Evolutionary conservation across 176 grass and related monocot genomes (phyloP).

Genomic region (Poa pratensis): DNA sequence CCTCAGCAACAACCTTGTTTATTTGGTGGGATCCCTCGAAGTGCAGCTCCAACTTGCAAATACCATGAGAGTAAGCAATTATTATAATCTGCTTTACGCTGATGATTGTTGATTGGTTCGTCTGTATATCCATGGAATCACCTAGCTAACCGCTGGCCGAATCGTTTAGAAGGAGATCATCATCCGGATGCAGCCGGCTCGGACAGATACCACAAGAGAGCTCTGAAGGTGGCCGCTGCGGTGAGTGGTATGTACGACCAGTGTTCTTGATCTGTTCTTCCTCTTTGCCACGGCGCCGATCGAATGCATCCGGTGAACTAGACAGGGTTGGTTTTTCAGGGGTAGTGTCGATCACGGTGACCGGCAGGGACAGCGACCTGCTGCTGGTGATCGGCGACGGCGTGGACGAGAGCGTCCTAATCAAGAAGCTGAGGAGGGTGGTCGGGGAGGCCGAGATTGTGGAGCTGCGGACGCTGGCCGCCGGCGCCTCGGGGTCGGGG

Average conservation of each 20-base stretch:
- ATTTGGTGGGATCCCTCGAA: neutral
- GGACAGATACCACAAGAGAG: conserved; percentile 25
- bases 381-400: conserved; percentile 51
- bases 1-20: conserved; percentile 1
- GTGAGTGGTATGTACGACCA: conserved; percentile 27
- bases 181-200: conserved; percentile 36
- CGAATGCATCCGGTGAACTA: neutral
- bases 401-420: conserved; percentile 44
- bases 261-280: neutral
- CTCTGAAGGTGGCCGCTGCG: conserved; percentile 43
- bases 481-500: neutral
- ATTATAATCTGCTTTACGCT: neutral
- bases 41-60: neutral
- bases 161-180: conserved; percentile 49
- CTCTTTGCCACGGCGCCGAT: neutral
- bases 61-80: conserved; percentile 38
- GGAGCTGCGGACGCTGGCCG: conserved; percentile 37
- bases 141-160: neutral
- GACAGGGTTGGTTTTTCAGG: neutral
- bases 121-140: neutral
- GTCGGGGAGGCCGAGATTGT: conserved; percentile 51
- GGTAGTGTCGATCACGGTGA: conserved; percentile 39
- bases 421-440: conserved; percentile 38
- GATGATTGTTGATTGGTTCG: neutral
- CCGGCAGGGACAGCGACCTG: conserved; percentile 40